Evolutionary conservation across 306 rosid genomes (phyloP).

Genomic region (Phaseolus lunatus): DNA sequence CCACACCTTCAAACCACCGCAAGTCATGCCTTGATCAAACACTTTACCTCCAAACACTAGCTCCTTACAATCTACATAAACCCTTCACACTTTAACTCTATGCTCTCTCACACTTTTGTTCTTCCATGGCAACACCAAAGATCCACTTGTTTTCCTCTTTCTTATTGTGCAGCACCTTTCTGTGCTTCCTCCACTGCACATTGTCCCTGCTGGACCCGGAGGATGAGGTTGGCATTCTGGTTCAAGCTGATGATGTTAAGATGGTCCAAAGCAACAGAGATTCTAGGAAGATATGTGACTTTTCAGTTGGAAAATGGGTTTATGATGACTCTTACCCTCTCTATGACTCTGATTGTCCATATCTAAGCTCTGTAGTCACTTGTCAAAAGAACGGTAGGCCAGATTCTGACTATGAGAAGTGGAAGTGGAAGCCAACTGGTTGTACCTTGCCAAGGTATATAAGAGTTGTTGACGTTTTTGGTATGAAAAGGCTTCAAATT

Average conservation of each 20-base stretch:
- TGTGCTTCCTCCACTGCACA: slow-evolving; percentile 48
- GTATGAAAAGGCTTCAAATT: neutral
- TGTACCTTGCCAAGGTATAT: slow-evolving; percentile 81
- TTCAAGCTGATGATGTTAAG: slow-evolving; percentile 60
- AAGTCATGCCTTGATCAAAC: slow-evolving; percentile 66
- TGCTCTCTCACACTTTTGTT: neutral
- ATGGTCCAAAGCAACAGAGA: slow-evolving; percentile 57
- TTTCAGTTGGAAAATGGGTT: slow-evolving; percentile 79
- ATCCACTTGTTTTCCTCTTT: slow-evolving; percentile 41
- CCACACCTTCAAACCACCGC: slow-evolving; percentile 52
- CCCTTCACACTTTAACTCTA: slow-evolving; percentile 24
- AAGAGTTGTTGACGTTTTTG: neutral
- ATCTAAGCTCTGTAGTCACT: slow-evolving; percentile 77
- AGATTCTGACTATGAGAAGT: slow-evolving; percentile 83
- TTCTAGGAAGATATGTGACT: slow-evolving; percentile 57
- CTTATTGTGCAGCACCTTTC: slow-evolving; percentile 44
- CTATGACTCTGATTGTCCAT: slow-evolving; percentile 75
- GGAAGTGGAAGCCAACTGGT: slow-evolving; percentile 79
- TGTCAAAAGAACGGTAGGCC: slow-evolving; percentile 90
- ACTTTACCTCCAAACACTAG: slow-evolving; percentile 37
- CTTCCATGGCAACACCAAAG: slow-evolving; percentile 61
- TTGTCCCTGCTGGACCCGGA: slow-evolving; percentile 49
- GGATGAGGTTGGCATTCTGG: slow-evolving; percentile 56
- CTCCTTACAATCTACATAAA: slow-evolving; percentile 42
- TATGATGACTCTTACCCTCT: slow-evolving; percentile 85